Evolutionary conservation across 2,329 filamentous ascomycete species (phyloP).

Genomic region (Nannizzia gypsea): DNA sequence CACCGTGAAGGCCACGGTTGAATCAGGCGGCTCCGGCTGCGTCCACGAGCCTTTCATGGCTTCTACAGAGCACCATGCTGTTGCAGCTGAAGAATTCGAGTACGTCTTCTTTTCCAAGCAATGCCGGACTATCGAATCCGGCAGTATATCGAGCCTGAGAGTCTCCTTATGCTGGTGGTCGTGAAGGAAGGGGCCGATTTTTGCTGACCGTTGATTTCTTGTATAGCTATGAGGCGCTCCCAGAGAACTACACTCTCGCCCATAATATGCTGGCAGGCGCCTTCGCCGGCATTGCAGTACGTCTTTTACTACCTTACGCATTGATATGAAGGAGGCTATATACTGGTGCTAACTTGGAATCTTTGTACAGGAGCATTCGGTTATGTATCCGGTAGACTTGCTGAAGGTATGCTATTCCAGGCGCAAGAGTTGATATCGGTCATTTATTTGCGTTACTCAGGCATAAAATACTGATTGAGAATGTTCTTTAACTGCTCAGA

Average conservation of each 20-base stretch:
- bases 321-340: not conserved
- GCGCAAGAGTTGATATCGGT: not conserved
- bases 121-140: not conserved
- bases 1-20: conserved; percentile 10
- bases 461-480: not conserved
- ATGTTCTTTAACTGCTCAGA: conserved; percentile 43
- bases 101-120: conserved; percentile 23
- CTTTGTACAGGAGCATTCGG: conserved; percentile 69
- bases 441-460: not conserved
- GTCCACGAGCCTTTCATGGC: conserved; percentile 31
- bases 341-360: conserved; percentile 14
- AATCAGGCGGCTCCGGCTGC: conserved; percentile 24
- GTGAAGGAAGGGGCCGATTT: not conserved
- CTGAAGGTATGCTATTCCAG: conserved; percentile 60
- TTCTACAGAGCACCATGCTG: conserved; percentile 25
- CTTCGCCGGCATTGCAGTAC: conserved; percentile 89
- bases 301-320: conserved; percentile 22
- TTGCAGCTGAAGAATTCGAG: conserved; percentile 37
- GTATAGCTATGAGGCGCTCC: conserved; percentile 75
- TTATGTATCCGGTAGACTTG: conserved; percentile 97
- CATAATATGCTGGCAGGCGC: conserved; percentile 95
- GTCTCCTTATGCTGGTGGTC: not conserved
- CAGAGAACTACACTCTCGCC: conserved; percentile 82
- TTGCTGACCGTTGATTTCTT: conserved; percentile 8
- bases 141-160: not conserved